Conservation (phyloP, 306 rosid genomes). For the Fagus crenata region DNA sequence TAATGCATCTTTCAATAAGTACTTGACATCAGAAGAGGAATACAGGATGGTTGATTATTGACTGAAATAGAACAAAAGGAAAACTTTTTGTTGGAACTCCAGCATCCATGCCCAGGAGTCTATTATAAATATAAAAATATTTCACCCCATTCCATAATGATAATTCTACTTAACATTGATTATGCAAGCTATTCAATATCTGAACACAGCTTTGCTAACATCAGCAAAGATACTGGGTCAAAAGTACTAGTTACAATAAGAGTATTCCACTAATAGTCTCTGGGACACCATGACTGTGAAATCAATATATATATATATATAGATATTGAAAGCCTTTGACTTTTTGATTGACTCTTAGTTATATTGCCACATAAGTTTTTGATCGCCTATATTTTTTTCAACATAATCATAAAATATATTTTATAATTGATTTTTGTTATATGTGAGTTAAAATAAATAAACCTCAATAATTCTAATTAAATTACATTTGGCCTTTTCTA, state of each 20-base stretch:
- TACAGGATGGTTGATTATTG: constrained; percentile 2
- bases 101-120: not conserved
- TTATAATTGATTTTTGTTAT: no score
- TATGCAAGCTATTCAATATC: not conserved
- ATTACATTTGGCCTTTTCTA: no score
- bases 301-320: no score
- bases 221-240: not conserved
- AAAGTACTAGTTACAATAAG: not conserved
- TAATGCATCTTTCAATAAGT: not conserved
- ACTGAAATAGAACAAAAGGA: not conserved
- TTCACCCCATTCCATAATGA: not conserved
- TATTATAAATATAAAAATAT: not conserved
- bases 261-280: no score
- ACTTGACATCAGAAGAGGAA: not conserved
- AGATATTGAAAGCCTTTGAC: no score
- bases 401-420: no score
- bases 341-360: no score
- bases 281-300: not conserved
- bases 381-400: no score
- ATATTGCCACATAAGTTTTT: no score
- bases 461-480: no score
- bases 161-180: not conserved
- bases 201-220: not conserved
- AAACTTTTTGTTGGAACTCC: not conserved
- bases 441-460: no score